A percentile compares a stretch with the other conserved stretches of the same genome.
These are phyloP conservation scores for Arachnopeziza araneosa DNA, from an alignment of 2,329 filamentous ascomycete genomes.

Conservation along the genomic window DNA sequence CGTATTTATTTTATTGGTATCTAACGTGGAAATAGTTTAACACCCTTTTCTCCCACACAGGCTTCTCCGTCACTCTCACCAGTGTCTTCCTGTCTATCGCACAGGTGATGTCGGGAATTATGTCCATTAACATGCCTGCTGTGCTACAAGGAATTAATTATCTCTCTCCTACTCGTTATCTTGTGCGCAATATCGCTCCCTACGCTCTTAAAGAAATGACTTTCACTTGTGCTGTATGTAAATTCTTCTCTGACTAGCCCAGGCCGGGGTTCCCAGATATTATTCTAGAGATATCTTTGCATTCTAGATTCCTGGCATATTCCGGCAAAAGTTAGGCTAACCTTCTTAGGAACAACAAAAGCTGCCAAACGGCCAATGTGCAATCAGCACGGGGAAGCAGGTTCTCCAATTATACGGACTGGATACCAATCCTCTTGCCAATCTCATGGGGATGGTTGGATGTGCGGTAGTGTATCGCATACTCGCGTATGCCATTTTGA, in stretches of 20 bases:
- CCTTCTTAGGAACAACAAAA: slow-evolving; percentile 37
- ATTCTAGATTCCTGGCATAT: not conserved
- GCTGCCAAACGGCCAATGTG: slow-evolving; percentile 55
- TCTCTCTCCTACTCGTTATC: slow-evolving; percentile 66
- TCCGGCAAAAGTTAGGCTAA: not conserved
- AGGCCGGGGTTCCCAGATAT: not conserved
- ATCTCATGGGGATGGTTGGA: slow-evolving; percentile 57
- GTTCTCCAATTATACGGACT: slow-evolving; percentile 63
- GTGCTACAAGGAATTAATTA: slow-evolving; percentile 66
- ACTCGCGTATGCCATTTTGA: slow-evolving; percentile 54
- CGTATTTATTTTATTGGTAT: not conserved
- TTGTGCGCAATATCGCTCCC: slow-evolving; percentile 59
- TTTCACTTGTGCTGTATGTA: slow-evolving; percentile 56
- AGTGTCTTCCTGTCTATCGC: slow-evolving; percentile 64
- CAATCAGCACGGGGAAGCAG: slow-evolving; percentile 59
- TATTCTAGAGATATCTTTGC: not conserved
- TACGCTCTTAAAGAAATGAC: slow-evolving; percentile 55
- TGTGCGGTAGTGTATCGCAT: slow-evolving; percentile 61
- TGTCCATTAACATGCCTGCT: slow-evolving; percentile 63
- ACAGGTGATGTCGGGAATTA: slow-evolving; percentile 64
- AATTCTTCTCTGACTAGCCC: not conserved
- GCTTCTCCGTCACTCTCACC: slow-evolving; percentile 71
- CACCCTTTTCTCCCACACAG: slow-evolving; percentile 67
- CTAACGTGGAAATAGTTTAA: slow-evolving; percentile 48
- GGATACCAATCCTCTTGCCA: slow-evolving; percentile 53